Conservation (phyloP, 2,329 filamentous ascomycete species). For the Cercospora sp. region DNA sequence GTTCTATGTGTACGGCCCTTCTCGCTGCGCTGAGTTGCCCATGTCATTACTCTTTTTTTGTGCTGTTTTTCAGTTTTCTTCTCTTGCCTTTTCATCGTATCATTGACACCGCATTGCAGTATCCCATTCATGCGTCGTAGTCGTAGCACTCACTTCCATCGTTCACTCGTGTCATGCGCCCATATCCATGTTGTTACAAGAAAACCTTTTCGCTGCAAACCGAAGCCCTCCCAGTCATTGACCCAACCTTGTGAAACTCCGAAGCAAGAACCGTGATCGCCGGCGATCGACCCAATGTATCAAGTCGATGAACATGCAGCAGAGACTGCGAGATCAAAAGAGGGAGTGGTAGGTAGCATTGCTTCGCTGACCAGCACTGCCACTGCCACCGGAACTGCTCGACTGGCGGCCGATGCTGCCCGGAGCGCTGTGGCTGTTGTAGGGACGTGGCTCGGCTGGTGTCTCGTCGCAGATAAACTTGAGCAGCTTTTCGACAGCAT, state of each 20-base stretch:
- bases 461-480: constrained; percentile 14
- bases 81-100: background rate
- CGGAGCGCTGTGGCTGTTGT: constrained; percentile 11
- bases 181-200: constrained; percentile 1
- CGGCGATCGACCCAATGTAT: constrained; percentile 5
- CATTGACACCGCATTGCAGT: background rate
- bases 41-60: background rate
- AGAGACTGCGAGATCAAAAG: background rate
- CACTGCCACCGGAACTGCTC: constrained; percentile 5
- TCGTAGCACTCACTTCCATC: background rate
- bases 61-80: background rate
- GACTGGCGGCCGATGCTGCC: background rate
- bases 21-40: background rate
- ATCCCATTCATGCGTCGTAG: background rate
- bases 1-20: background rate
- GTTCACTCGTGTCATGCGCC: background rate
- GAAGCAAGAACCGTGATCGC: constrained; percentile 4
- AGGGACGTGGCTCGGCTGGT: background rate
- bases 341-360: background rate
- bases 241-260: background rate
- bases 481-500: constrained; percentile 29
- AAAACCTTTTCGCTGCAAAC: background rate
- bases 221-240: background rate
- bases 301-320: background rate
- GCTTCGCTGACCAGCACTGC: constrained; percentile 7